Percentiles rank a stretch among this genome's conserved stretches.
phyloP scores from a whole-genome alignment of 2,329 filamentous ascomycete species.

The Meredithiella fracta region DNA sequence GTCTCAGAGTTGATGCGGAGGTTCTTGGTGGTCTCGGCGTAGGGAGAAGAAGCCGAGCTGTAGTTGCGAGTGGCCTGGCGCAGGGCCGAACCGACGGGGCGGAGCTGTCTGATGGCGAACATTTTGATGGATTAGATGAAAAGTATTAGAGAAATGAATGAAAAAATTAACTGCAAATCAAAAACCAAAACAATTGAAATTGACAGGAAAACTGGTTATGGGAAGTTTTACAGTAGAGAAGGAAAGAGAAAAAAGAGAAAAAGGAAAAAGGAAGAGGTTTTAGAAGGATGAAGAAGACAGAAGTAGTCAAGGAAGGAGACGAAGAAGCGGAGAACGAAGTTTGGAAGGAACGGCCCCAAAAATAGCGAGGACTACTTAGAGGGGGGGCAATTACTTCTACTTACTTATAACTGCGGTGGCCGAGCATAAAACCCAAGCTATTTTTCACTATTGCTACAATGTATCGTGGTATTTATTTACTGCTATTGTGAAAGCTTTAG shows the following conservation, averaged over 20 bases:
- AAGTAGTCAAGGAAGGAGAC: not conserved
- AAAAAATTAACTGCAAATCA: slow-evolving; percentile 14
- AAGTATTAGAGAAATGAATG: slow-evolving; percentile 5
- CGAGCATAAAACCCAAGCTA: too few species aligned
- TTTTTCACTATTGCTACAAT: too few species aligned
- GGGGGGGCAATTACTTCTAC: not conserved
- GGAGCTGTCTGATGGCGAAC: slow-evolving; percentile 65
- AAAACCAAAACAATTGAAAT: slow-evolving; percentile 9
- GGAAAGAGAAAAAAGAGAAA: slow-evolving; percentile 5
- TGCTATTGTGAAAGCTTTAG: too few species aligned
- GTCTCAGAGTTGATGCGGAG: slow-evolving; percentile 85
- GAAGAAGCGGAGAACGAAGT: slow-evolving; percentile 12
- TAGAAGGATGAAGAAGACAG: slow-evolving; percentile 5
- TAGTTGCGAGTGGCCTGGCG: slow-evolving; percentile 56
- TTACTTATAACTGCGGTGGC: not conserved
- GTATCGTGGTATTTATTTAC: too few species aligned
- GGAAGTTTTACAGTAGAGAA: not conserved
- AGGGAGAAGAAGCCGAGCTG: slow-evolving; percentile 52
- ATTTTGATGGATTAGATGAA: slow-evolving; percentile 34
- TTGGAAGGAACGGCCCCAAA: slow-evolving; percentile 7
- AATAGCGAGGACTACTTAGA: not conserved
- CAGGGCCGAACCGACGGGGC: slow-evolving; percentile 52
- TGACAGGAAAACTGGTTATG: slow-evolving; percentile 4
- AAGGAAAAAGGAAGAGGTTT: slow-evolving; percentile 6
- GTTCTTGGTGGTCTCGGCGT: slow-evolving; percentile 62